Percentiles rank a stretch among this genome's conserved stretches.
phyloP scores from a whole-genome alignment of 257 asterid species.

The Plantago major region DNA sequence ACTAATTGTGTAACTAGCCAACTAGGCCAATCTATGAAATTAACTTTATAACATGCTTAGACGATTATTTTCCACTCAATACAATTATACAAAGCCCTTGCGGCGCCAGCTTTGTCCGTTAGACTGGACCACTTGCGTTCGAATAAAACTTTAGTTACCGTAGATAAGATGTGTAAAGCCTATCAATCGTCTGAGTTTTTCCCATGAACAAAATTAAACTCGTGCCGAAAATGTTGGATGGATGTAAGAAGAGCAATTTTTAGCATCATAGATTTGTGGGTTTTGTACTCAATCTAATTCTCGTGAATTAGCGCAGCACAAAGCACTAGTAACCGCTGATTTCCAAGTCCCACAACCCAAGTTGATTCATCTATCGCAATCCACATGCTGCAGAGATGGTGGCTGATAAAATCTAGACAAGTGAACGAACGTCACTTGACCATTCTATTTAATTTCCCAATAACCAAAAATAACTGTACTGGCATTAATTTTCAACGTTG shows the following conservation, averaged over 20 bases:
- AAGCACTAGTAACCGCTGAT: slow-evolving; percentile 12
- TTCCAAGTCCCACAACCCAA: neutral
- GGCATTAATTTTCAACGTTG: neutral
- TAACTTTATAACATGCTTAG: too few relatives aligned
- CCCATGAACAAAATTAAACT: neutral
- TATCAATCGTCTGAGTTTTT: too few relatives aligned
- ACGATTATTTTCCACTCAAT: too few relatives aligned
- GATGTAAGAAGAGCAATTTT: slow-evolving; percentile 15
- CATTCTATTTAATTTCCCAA: neutral
- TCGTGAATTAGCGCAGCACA: neutral
- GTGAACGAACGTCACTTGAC: neutral
- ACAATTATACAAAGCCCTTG: too few relatives aligned
- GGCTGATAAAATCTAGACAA: slow-evolving; percentile 5
- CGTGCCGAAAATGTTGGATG: slow-evolving; percentile 8
- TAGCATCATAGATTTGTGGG: neutral
- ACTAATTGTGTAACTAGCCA: too few relatives aligned
- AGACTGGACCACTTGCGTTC: too few relatives aligned
- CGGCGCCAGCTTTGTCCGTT: too few relatives aligned
- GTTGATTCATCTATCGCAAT: neutral
- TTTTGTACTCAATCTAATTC: neutral
- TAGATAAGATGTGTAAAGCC: too few relatives aligned
- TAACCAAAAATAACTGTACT: neutral
- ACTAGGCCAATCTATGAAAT: too few relatives aligned
- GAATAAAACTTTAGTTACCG: too few relatives aligned
- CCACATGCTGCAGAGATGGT: neutral